Percentiles rank a stretch among this genome's conserved stretches.
phyloP scores from a whole-genome alignment of 176 grass and related monocot genomes.

The Raddia distichophylla region DNA sequence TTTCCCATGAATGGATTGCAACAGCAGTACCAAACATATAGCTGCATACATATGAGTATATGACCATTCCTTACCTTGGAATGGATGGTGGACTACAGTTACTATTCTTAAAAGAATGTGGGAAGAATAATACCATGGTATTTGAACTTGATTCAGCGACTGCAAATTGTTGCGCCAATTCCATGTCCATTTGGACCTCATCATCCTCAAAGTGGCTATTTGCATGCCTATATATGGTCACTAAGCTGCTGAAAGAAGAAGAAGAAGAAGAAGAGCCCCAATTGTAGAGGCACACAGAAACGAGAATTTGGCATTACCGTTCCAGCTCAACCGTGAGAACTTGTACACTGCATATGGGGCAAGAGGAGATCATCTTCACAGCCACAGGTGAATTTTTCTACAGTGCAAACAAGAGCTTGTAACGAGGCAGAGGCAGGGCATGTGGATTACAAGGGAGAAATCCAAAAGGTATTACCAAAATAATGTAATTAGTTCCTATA shows the following conservation, averaged over 20 bases:
- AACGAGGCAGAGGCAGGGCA: too few species aligned
- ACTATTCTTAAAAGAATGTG: neutral
- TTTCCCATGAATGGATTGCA: neutral
- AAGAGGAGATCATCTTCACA: constrained; percentile 58
- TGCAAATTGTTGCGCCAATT: constrained; percentile 67
- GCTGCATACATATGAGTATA: neutral
- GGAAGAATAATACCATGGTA: constrained; percentile 31
- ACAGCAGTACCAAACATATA: neutral
- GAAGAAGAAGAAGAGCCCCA: neutral
- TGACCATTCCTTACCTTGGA: neutral
- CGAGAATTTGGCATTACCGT: constrained; percentile 51
- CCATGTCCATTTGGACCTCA: constrained; percentile 66
- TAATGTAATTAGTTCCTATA: too few species aligned
- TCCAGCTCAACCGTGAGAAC: constrained; percentile 71
- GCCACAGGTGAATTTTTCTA: too few species aligned
- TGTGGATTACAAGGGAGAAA: too few species aligned
- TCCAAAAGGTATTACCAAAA: too few species aligned
- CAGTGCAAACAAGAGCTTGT: too few species aligned
- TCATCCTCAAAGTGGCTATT: constrained; percentile 84
- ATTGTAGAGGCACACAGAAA: constrained; percentile 8
- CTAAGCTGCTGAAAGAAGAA: neutral
- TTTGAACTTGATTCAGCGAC: constrained; percentile 44
- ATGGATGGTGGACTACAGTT: neutral
- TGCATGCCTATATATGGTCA: constrained; percentile 60
- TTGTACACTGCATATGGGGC: constrained; percentile 74